These are phyloP conservation scores for Cladophialophora exuberans DNA, from an alignment of 2,329 filamentous ascomycete genomes.

Conservation along the genomic window DNA sequence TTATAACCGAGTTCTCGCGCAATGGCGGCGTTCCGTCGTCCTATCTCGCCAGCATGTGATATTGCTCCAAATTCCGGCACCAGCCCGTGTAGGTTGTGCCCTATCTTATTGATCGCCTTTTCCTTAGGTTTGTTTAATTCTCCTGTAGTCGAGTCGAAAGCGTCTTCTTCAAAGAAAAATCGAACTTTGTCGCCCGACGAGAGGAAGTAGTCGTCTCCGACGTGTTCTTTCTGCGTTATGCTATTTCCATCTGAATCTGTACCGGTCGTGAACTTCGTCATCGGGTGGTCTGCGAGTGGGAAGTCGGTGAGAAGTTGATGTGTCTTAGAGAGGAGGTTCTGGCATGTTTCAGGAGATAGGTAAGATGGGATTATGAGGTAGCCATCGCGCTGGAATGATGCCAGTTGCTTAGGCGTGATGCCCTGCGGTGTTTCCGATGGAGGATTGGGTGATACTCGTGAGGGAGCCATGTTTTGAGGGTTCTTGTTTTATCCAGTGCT, in stretches of 20 bases:
- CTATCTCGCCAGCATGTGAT: slow-evolving; percentile 51
- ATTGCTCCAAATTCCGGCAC: slow-evolving; percentile 67
- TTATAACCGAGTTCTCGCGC: slow-evolving; percentile 72
- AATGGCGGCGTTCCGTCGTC: slow-evolving; percentile 60
- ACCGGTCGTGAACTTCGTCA: slow-evolving; percentile 92
- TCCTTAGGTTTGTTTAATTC: slow-evolving; percentile 76
- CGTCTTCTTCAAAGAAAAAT: slow-evolving; percentile 97
- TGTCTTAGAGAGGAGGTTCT: slow-evolving; percentile 73
- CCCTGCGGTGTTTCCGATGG: slow-evolving; percentile 18
- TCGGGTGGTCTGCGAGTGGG: slow-evolving; percentile 79
- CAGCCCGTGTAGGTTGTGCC: slow-evolving; percentile 73
- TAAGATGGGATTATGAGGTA: slow-evolving; percentile 86
- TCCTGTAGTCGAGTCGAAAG: slow-evolving; percentile 67
- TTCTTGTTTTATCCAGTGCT: background rate
- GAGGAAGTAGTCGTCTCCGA: slow-evolving; percentile 94
- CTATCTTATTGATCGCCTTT: slow-evolving; percentile 86
- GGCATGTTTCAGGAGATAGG: slow-evolving; percentile 48
- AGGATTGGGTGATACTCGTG: slow-evolving; percentile 25
- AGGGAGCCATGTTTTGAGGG: slow-evolving; percentile 23
- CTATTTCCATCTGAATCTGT: slow-evolving; percentile 59
- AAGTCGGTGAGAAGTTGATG: slow-evolving; percentile 74
- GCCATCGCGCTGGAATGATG: slow-evolving; percentile 70
- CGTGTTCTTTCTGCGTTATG: slow-evolving; percentile 61
- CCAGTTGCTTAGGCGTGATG: slow-evolving; percentile 32
- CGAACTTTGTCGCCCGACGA: slow-evolving; percentile 86